Base-by-base conservation (phyloP, 495 filamentous ascomycete species). In the Lasiosphaeriaceae sp. region DNA sequence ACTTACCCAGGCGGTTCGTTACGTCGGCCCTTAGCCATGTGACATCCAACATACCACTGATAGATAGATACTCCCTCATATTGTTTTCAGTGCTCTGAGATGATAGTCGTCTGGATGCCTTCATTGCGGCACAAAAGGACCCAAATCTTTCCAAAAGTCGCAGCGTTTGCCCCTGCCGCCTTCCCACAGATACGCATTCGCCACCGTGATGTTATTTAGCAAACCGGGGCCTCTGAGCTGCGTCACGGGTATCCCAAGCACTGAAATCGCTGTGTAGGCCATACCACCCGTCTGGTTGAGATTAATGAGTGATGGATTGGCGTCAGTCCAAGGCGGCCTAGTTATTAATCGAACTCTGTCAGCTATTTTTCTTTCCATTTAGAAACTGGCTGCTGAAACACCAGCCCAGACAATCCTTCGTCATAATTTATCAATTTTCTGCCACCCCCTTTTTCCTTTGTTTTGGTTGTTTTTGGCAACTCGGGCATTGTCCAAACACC, bases 131-230 rank as follows among this genome's bases (percentile, higher is more conserved):
- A 64, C 51, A 50, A 54, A 57, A n/a, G 48, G 47, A n/a, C 58
- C 50, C 2, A 65, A 3, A 3, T 43, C 68, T 54, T 64, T 70
- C 81, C 80, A 83, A 52, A 83, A 78, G 29, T 77, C 74, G 58
- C 81, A 83, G 46, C 81, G 63, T 12, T 48, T 43, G 39, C 76
- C 78, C 26, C 77, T 65, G 4, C 74, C 75, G 1, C 75, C 79
- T 50, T 81, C 77, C 78, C 78, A 82, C n/a, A 52, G 50, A 44
- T 69, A 68, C n/a, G 76, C 77, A 65, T 80, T 59, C 74, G 39
- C 39, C 39, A 43, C 14, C 4, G 39, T 43, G 39, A 43, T 43
- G 0, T 59, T 58, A 57, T 77, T 78, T 11, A 55, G 47, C 37
- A 80, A 37, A 2, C 76, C 77, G 8, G 71, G 71, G 0, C 66